Conservation (phyloP, 2,329 filamentous ascomycete genomes). For the Neofusicoccum sp. region DNA sequence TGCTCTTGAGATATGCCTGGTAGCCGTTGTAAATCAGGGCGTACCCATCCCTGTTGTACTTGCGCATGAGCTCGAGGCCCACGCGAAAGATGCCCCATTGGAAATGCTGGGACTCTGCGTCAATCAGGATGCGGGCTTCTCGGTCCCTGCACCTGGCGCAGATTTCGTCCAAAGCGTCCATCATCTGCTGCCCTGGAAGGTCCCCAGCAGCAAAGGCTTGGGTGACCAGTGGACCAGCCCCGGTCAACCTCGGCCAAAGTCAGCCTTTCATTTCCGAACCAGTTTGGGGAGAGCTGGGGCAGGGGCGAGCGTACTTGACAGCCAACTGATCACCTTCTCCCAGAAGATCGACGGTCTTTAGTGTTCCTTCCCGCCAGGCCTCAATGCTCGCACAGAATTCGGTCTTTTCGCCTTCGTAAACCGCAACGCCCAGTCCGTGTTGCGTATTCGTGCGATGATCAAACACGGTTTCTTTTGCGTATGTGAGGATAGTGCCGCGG, state of each 20-base stretch:
- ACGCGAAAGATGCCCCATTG: slow-evolving; percentile 52
- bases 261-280: no score
- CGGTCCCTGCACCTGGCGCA: slow-evolving; percentile 41
- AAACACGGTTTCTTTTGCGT: slow-evolving; percentile 65
- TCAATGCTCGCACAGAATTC: background rate
- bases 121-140: slow-evolving; percentile 48
- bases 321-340: slow-evolving; percentile 48
- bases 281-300: slow-evolving; percentile 26
- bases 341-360: slow-evolving; percentile 62
- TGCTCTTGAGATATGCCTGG: slow-evolving; percentile 56
- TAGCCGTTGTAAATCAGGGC: slow-evolving; percentile 69
- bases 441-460: slow-evolving; percentile 20
- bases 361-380: slow-evolving; percentile 53
- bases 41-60: slow-evolving; percentile 48
- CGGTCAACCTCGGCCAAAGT: slow-evolving; percentile 47
- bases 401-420: background rate
- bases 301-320: slow-evolving; percentile 35
- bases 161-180: slow-evolving; percentile 40
- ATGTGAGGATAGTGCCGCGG: slow-evolving; percentile 78
- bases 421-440: background rate
- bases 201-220: slow-evolving; percentile 37
- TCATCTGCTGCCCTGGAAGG: slow-evolving; percentile 41
- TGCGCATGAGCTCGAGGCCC: slow-evolving; percentile 54
- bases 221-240: slow-evolving; percentile 43
- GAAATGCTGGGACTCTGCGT: slow-evolving; percentile 54